A percentile compares a stretch with the other conserved stretches of the same genome.
These are phyloP conservation scores for Echeveria elegans DNA, from an alignment of 164 flowering plant genomes.

Conservation along the genomic window DNA sequence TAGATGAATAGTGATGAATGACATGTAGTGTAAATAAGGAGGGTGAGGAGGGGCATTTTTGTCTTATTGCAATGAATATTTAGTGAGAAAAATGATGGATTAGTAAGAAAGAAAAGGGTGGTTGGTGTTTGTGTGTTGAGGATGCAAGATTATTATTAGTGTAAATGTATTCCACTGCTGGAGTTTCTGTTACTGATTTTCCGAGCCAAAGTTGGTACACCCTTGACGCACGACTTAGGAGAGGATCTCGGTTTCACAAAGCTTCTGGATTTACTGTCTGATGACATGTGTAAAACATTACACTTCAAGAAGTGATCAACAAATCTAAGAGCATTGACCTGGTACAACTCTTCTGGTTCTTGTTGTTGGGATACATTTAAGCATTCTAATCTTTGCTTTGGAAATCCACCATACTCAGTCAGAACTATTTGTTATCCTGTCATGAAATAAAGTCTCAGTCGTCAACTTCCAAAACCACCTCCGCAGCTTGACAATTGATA, in stretches of 20 bases:
- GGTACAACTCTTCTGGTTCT: constrained; percentile 61
- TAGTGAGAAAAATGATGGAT: too few relatives aligned
- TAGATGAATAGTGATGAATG: too few relatives aligned
- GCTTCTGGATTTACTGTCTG: constrained; percentile 15
- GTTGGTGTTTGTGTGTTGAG: too few relatives aligned
- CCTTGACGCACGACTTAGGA: constrained; percentile 34
- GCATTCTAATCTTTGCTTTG: constrained; percentile 40
- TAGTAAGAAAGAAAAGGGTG: too few relatives aligned
- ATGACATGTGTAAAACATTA: constrained; percentile 24
- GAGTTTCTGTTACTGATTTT: constrained; percentile 19
- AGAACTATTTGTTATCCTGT: neutral
- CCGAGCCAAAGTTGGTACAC: constrained; percentile 44
- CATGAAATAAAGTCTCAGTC: neutral
- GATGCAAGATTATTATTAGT: too few relatives aligned
- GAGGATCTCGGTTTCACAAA: constrained; percentile 20
- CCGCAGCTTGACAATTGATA: neutral
- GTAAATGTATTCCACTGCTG: constrained; percentile 17
- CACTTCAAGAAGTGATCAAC: constrained; percentile 47
- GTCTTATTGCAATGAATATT: too few relatives aligned
- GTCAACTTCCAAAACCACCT: neutral
- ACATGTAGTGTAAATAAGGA: too few relatives aligned
- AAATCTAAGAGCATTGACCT: constrained; percentile 59
- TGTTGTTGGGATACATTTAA: constrained; percentile 39
- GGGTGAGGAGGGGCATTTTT: too few relatives aligned
- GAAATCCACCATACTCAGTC: neutral